Conservation (phyloP, 2,329 filamentous ascomycete species). For the Colletotrichum theobromicola region DNA sequence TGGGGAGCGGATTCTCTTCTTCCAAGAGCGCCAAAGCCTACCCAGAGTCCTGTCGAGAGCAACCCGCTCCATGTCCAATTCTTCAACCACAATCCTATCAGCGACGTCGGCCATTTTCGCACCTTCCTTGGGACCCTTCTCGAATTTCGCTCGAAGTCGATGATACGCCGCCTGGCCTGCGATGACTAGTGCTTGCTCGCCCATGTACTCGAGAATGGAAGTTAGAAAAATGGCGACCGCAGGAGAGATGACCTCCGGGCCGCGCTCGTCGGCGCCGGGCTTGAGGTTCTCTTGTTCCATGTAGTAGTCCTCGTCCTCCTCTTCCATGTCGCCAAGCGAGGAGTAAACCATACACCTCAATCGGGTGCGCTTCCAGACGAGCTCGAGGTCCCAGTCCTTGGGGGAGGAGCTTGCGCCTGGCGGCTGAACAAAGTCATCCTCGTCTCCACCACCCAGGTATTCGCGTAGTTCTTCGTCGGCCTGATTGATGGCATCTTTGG, state of each 20-base stretch:
- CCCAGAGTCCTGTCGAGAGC: slow-evolving; percentile 89
- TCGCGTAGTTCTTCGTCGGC: slow-evolving; percentile 89
- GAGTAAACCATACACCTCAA: slow-evolving; percentile 98
- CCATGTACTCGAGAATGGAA: slow-evolving; percentile 91
- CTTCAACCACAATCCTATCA: slow-evolving; percentile 81
- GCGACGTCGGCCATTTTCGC: slow-evolving; percentile 53
- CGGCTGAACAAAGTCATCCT: slow-evolving; percentile 71
- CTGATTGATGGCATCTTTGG: slow-evolving; percentile 80
- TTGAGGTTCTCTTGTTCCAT: slow-evolving; percentile 81
- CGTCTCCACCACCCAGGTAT: slow-evolving; percentile 80
- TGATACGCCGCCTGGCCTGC: slow-evolving; percentile 84
- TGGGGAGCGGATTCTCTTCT: slow-evolving; percentile 77
- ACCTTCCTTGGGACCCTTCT: slow-evolving; percentile 63
- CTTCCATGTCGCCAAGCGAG: slow-evolving; percentile 93
- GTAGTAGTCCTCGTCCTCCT: slow-evolving; percentile 93
- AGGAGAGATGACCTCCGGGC: slow-evolving; percentile 78
- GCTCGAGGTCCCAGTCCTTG: slow-evolving; percentile 84
- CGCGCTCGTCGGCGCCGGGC: slow-evolving; percentile 58
- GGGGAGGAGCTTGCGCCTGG: slow-evolving; percentile 50
- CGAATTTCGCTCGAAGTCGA: slow-evolving; percentile 63
- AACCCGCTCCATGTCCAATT: slow-evolving; percentile 90
- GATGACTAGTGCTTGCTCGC: slow-evolving; percentile 87
- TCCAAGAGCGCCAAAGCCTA: slow-evolving; percentile 92
- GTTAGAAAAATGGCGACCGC: slow-evolving; percentile 96
- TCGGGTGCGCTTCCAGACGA: slow-evolving; percentile 92